Evolutionary conservation across 2,329 filamentous ascomycete genomes (phyloP), one percentile per base, ranked within the genome.

Genomic region (Aspergillus sclerotialis): DNA sequence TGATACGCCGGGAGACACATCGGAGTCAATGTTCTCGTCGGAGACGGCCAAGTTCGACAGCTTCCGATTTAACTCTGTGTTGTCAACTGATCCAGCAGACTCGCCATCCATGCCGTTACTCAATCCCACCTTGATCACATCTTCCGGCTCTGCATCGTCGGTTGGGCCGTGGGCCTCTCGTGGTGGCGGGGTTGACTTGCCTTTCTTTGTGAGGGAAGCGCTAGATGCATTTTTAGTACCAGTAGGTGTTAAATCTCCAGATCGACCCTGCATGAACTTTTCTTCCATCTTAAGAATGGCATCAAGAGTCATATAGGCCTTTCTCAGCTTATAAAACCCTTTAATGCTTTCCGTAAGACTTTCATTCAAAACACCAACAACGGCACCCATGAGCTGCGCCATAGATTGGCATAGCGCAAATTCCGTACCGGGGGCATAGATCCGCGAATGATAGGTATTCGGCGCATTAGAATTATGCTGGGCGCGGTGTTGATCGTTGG

Each of bases 251-350:
- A 18, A 26, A 18, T 19, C 15, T 9, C 33, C 37, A 41, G 53
- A 27, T 19, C 33, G 48, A 25, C 33, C 31, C 32, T 56, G 52
- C 45, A 77, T 51, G 40, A 72, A 78, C 40, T 73, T 77, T 15
- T 73, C 73, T 61, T 94, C 89, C 21, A 81, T 75, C 40, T 83
- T 75, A 53, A 89, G 72, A 36, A 98, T 84, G 7, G 72, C 73
- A 50, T 94, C 84, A 3, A 98, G 69, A 0, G 87, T 82, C 25
- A 87, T 67, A 52, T 84, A 96, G 0, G 90, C 90, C 57, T 93
- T 94, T 42, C 90, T 75, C 48, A 96, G 64, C 61, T 92, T 94
- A 56, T 94, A 93, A 53, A 96, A 96, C 5, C 87, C 87, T 61
- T 82, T 87, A 58, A 96, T 76, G 11, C 80, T 87, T 58, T 96